Conservation (phyloP, 768 basidiomycete genomes). For the Paxillus involutus region DNA sequence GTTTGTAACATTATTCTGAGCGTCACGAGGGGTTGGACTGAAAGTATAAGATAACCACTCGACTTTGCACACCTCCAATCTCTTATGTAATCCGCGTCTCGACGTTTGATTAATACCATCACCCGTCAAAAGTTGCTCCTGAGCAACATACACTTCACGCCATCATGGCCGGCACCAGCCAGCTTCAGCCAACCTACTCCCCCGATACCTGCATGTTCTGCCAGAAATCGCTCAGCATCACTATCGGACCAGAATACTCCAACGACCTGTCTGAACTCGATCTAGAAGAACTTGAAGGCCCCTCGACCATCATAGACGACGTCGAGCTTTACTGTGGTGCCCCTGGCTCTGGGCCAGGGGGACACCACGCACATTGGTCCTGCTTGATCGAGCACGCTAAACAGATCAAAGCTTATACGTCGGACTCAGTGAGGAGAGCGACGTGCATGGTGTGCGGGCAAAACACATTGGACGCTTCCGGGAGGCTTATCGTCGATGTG, state of each 20-base stretch:
- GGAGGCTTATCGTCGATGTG: conserved; percentile 24
- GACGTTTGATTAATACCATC: background rate
- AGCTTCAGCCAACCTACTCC: conserved; percentile 11
- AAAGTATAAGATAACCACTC: conserved; percentile 9
- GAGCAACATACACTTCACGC: background rate
- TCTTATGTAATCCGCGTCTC: too few relatives aligned
- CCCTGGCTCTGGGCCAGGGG: conserved; percentile 19
- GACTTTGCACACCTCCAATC: background rate
- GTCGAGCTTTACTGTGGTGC: conserved; percentile 23
- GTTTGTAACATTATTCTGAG: too few relatives aligned
- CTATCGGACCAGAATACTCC: background rate
- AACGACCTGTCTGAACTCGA: conserved; percentile 5
- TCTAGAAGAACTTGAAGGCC: background rate
- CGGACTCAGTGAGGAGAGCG: background rate
- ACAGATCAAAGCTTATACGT: background rate
- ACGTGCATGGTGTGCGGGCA: conserved; percentile 16
- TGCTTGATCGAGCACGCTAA: conserved; percentile 25
- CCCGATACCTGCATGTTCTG: conserved; percentile 27
- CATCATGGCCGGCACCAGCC: conserved; percentile 8
- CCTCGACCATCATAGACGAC: conserved; percentile 19
- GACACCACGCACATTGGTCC: conserved; percentile 27
- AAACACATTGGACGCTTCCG: conserved; percentile 13
- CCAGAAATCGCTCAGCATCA: conserved; percentile 12
- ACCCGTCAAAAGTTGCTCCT: background rate
- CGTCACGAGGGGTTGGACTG: too few relatives aligned